These are phyloP conservation scores for Nepenthes gracilis DNA, from an alignment of 148 eudicot genomes.

Conservation along the genomic window DNA sequence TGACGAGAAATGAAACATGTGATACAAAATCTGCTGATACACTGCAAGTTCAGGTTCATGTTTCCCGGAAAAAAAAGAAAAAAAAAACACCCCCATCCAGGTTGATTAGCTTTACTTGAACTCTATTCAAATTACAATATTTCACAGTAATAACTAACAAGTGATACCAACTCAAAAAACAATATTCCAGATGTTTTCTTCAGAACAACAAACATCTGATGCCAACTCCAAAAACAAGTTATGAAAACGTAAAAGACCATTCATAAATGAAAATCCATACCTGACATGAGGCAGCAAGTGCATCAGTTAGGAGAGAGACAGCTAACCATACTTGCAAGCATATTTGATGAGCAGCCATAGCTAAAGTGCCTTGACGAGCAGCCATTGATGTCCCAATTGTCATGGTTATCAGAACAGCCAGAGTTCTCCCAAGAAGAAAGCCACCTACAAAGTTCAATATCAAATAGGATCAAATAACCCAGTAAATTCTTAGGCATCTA, in stretches of 20 bases:
- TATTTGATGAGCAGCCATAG: conserved; percentile 82
- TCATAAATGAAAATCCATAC: conserved; percentile 17
- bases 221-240: too few species aligned
- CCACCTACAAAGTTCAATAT: conserved; percentile 33
- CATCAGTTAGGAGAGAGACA: conserved; percentile 76
- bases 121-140: too few species aligned
- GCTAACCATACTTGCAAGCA: conserved; percentile 82
- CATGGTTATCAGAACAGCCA: conserved; percentile 52
- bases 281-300: conserved; percentile 86
- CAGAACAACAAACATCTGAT: too few species aligned
- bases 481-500: background rate
- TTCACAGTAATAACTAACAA: too few species aligned
- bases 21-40: background rate
- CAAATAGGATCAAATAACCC: background rate
- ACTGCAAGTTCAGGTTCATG: too few species aligned
- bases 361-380: conserved; percentile 70
- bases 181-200: too few species aligned
- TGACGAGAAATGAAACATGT: background rate
- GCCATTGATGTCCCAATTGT: conserved; percentile 74
- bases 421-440: conserved; percentile 68
- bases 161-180: too few species aligned
- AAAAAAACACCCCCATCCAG: too few species aligned
- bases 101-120: too few species aligned
- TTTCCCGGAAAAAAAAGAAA: too few species aligned
- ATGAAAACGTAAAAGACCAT: background rate